These are phyloP conservation scores for Apiotrichum porosum DNA, from an alignment of 1,284 basidiomycete genomes.

Conservation along the genomic window DNA sequence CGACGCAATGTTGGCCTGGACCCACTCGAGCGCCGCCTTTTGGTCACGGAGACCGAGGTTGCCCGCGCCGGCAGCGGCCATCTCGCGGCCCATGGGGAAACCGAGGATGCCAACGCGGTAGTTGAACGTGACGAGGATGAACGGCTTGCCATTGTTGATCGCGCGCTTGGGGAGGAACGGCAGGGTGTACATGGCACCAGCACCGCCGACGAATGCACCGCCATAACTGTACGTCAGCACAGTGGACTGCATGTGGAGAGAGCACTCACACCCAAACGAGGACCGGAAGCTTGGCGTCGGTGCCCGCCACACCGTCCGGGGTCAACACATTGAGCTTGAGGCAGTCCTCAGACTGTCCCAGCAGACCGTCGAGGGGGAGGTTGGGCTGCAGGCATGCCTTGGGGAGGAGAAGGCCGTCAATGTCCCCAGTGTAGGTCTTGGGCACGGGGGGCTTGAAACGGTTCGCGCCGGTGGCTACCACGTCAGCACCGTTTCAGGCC, in stretches of 20 bases:
- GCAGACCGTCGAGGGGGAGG: constrained; percentile 17
- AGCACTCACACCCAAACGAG: constrained; percentile 30
- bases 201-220: constrained; percentile 35
- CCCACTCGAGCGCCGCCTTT: constrained; percentile 51
- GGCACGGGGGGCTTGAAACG: constrained; percentile 48
- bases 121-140: constrained; percentile 49
- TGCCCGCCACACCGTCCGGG: constrained; percentile 19
- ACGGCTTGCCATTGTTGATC: constrained; percentile 22
- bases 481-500: neutral
- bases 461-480: neutral
- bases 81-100: constrained; percentile 37
- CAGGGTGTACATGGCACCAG: constrained; percentile 21
- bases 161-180: constrained; percentile 17
- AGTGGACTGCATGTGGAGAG: neutral
- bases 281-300: constrained; percentile 37
- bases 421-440: constrained; percentile 21
- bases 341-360: constrained; percentile 45
- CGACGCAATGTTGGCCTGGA: constrained; percentile 49
- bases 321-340: constrained; percentile 47
- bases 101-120: constrained; percentile 53
- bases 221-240: constrained; percentile 26
- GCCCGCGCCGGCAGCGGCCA: constrained; percentile 33
- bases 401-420: constrained; percentile 26
- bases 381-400: constrained; percentile 34
- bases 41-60: constrained; percentile 51